Base-by-base conservation (phyloP, 805 yeast genomes). In the Ogataea angusta region DNA sequence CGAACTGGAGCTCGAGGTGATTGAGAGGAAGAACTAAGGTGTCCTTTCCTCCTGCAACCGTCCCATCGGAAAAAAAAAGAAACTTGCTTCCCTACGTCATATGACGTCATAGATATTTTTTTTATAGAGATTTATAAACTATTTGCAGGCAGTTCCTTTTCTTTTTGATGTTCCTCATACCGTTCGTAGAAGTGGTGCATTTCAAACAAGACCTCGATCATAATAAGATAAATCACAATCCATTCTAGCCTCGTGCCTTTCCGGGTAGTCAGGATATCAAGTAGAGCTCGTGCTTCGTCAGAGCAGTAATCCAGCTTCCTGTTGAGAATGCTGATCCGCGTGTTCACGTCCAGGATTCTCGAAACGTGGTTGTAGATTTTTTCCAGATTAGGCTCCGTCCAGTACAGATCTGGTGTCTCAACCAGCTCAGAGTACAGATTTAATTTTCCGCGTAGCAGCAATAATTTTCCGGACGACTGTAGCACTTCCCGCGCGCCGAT, bases 371-470 rank as follows among this genome's bases (percentile, higher is more conserved):
- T 75, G 60, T 87, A 90, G 8, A 88, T 78, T 39, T 72, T 72
- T 56, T 90, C 97, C 39, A 90, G 67, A 24, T 79, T 78, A 1
- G 96, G 95, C 56, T 89, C 96, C 33, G 87, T 76, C 97, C 97
- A 90, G 62, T 89, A 90, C 30, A 88, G 64, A 59, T 90, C 97
- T 0, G 97, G 97, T 0, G 95, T 87, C 52, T 89, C 96, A 22
- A 87, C 86, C 44, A 90, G 70, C 54, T 89, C 96, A 8, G 91
- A 84, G 60, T 90, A 88, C 23, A 90, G 65, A 52, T 90, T 90
- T 50, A 90, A 70, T 50, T 83, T 83, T 1, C 95, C 96, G 45
- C 97, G 68, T 10, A 90, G 67, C 30, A 86, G 65, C 48, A 90
- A 76, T 16, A 90, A 66, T 40, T 80, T 69, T 0, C 96, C 96